These are phyloP conservation scores for Diaporthe sp. DNA, from an alignment of 2,329 filamentous ascomycete genomes.

Conservation along the genomic window DNA sequence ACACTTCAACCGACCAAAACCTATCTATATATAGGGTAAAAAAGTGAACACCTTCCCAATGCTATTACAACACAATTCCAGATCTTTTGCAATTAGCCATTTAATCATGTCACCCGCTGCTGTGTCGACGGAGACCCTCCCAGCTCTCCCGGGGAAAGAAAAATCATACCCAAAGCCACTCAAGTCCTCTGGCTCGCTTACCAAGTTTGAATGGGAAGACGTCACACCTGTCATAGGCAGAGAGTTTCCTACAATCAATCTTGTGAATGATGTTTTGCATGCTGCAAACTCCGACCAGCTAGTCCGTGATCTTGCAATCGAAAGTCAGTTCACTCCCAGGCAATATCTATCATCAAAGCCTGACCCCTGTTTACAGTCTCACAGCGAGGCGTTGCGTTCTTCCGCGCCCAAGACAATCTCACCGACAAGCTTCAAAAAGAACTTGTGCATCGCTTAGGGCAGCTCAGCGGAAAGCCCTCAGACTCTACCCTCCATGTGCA, in stretches of 20 bases:
- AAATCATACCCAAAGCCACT: slow-evolving; percentile 32
- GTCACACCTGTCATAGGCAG: slow-evolving; percentile 37
- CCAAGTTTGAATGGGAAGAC: slow-evolving; percentile 34
- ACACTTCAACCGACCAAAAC: background rate
- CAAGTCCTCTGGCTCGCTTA: slow-evolving; percentile 33
- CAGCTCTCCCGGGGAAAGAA: background rate
- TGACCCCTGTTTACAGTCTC: slow-evolving; percentile 52
- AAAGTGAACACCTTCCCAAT: background rate
- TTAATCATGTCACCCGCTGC: background rate
- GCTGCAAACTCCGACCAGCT: slow-evolving; percentile 29
- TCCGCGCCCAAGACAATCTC: slow-evolving; percentile 59
- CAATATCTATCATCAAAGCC: background rate
- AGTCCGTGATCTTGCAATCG: slow-evolving; percentile 38
- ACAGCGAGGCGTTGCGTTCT: slow-evolving; percentile 64
- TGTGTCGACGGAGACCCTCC: background rate
- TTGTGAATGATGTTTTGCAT: slow-evolving; percentile 37
- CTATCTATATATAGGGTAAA: background rate
- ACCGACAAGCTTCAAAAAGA: slow-evolving; percentile 60
- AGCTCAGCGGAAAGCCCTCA: slow-evolving; percentile 61
- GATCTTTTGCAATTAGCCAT: background rate
- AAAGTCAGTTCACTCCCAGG: slow-evolving; percentile 36
- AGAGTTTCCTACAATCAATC: slow-evolving; percentile 34
- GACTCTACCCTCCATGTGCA: slow-evolving; percentile 62
- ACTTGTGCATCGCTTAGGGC: slow-evolving; percentile 60
- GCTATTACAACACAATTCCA: accelerated